These are phyloP conservation scores for Diphasiastrum complanatum DNA, from an alignment of 83 land plant species.

Conservation along the genomic window DNA sequence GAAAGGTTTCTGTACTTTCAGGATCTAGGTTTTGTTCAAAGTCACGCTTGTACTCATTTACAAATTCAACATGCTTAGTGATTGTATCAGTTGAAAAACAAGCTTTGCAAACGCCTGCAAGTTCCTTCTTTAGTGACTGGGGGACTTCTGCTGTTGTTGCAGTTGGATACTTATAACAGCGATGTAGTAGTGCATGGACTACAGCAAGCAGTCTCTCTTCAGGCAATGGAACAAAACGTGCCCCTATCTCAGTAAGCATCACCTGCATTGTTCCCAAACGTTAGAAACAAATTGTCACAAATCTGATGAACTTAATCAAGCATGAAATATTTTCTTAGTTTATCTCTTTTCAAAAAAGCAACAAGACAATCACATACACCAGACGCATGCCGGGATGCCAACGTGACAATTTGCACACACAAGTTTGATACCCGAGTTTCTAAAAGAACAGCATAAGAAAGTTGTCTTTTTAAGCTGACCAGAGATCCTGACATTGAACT, in stretches of 20 bases:
- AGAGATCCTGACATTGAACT: too few species aligned
- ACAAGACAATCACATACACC: too few species aligned
- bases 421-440: too few species aligned
- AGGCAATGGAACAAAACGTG: conserved; percentile 94
- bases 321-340: too few species aligned
- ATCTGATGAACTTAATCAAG: too few species aligned
- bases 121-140: conserved; percentile 87
- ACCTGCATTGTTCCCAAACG: conserved; percentile 51
- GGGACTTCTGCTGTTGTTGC: conserved; percentile 99
- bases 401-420: too few species aligned
- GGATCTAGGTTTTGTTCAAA: conserved; percentile 99
- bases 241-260: conserved; percentile 90
- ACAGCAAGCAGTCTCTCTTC: conserved; percentile 96
- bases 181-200: conserved; percentile 94
- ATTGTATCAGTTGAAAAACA: conserved; percentile 97
- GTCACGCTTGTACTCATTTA: conserved; percentile 91
- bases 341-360: too few species aligned
- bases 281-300: conserved; percentile 10
- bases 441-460: too few species aligned
- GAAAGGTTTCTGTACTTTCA: conserved; percentile 80
- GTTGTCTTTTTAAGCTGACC: too few species aligned
- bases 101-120: conserved; percentile 97
- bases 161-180: conserved; percentile 97
- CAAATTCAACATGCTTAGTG: conserved; percentile 94
- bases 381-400: too few species aligned